phyloP scores from a whole-genome alignment of 148 eudicot species.

The Agrostemma githago region DNA sequence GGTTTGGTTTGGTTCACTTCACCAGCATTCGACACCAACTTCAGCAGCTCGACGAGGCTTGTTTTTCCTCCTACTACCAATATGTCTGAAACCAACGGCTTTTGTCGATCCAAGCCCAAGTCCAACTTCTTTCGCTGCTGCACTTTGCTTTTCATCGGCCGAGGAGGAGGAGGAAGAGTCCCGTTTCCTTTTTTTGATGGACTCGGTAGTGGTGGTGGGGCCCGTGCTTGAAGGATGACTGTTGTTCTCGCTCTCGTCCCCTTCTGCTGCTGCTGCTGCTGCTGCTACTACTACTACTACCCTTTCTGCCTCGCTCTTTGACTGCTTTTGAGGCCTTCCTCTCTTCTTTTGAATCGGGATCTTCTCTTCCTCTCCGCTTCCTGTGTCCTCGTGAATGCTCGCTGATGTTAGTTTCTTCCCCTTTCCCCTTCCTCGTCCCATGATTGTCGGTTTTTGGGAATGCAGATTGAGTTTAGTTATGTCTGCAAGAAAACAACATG shows the following conservation, averaged over 20 bases:
- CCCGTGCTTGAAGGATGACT: not conserved
- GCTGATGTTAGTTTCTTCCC: constrained; percentile 57
- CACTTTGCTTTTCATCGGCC: not conserved
- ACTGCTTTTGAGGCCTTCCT: constrained; percentile 66
- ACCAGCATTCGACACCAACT: not conserved
- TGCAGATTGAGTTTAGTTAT: not conserved
- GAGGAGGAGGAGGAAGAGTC: not conserved
- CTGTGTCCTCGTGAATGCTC: constrained; percentile 51
- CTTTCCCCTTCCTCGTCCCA: constrained; percentile 83
- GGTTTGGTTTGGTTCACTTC: not conserved
- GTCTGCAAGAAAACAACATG: not conserved
- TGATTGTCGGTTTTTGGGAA: constrained; percentile 22
- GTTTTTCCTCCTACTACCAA: not conserved
- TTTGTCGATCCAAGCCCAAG: not conserved
- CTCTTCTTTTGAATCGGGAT: constrained; percentile 77
- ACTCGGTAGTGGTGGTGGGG: not conserved
- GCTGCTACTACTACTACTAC: too few relatives aligned
- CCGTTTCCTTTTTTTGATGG: not conserved
- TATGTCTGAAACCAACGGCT: not conserved
- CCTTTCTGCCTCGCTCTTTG: constrained; percentile 41
- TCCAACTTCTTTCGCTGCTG: not conserved
- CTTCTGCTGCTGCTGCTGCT: constrained; percentile 72
- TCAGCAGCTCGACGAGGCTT: not conserved
- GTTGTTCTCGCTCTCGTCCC: constrained; percentile 31
- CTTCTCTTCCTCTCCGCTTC: constrained; percentile 76